A percentile compares a stretch with the other conserved stretches of the same genome.
phyloP scores from a whole-genome alignment of 345 rosid species.

The Nephelium lappaceum region DNA sequence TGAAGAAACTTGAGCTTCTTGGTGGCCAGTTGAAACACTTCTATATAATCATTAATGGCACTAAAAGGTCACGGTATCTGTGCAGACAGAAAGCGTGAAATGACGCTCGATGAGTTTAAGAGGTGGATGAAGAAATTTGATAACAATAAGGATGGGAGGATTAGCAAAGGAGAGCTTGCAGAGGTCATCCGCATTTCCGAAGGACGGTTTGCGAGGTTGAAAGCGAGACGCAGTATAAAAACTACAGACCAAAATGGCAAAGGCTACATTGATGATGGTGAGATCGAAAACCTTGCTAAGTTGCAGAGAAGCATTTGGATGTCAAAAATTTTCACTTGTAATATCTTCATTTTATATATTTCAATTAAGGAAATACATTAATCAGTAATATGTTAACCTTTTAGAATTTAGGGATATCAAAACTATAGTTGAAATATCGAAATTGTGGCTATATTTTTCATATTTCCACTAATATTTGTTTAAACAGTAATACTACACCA shows the following conservation, averaged over 20 bases:
- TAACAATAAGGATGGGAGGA: not conserved
- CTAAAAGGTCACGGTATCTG: not conserved
- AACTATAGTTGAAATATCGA: too few species aligned
- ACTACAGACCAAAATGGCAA: slow-evolving; percentile 7
- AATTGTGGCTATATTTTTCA: too few species aligned
- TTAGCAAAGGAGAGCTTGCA: slow-evolving; percentile 8
- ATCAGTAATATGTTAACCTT: too few species aligned
- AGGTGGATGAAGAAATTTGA: slow-evolving; percentile 15
- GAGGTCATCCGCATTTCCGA: not conserved
- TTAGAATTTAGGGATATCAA: too few species aligned
- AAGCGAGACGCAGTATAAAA: not conserved
- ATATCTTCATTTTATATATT: too few species aligned
- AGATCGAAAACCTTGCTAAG: slow-evolving; percentile 21
- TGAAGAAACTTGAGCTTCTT: too few species aligned
- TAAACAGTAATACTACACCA: too few species aligned
- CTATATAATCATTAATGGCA: not conserved
- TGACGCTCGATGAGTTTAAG: slow-evolving; percentile 19
- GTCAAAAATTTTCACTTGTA: slow-evolving; percentile 4
- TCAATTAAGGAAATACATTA: too few species aligned
- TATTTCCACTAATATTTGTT: too few species aligned
- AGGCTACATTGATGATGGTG: slow-evolving; percentile 16
- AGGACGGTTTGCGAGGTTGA: slow-evolving; percentile 13
- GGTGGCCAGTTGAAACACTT: too few species aligned
- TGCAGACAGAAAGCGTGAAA: not conserved
- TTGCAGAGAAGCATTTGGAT: slow-evolving; percentile 22